Evolutionary conservation across 2,329 filamentous ascomycete species (phyloP), one percentile per base, ranked within the genome.

Genomic region (Colletotrichum eleusines): DNA sequence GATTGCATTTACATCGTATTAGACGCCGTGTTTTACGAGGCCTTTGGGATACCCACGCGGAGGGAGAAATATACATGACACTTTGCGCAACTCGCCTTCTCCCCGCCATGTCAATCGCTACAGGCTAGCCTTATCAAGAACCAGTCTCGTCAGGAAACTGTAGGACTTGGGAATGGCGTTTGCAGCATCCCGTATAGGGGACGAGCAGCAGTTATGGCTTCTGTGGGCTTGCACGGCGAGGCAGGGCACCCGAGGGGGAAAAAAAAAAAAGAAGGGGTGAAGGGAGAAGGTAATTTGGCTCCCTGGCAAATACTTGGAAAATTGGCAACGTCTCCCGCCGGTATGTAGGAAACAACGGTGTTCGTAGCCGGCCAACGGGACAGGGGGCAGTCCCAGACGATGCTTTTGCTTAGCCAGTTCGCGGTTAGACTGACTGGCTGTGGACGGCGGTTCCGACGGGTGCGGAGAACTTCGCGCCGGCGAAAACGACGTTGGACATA

Each of bases 11-110:
- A 18, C 58, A 62, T 62, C n/a, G 35, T 5, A n/a, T 62, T 44
- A 33, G 31, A 50, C 18, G 18, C 20, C 48, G 33, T 40, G 14
- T 33, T 66, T 51, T 31, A 7, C 3, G 31, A 40, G 59, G 20
- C 12, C 28, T 40, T 28, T 9, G 28, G 23, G 40, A 48, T 26
- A 66, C 66, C 54, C 46, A 26, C 31, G 8, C 7, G 48, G 33
- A 58, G 28, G n/a, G 53, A 28, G 46, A 48, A 69, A 66, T 44
- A 46, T 35, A 66, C 23, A 33, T 50, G 67, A 44, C 50, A 66
- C n/a, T 54, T 42, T 44, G 31, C 16, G 23, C 20, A 35, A 20
- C 28, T 51, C 20, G 16, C 60, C 11, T 28, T 35, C 26, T 9
- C 40, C 60, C 42, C 50, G 55, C 42, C 59, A 33, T 40, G 26